Conservation (phyloP, 1,284 basidiomycete species). For the Austropuccinia psidii region DNA sequence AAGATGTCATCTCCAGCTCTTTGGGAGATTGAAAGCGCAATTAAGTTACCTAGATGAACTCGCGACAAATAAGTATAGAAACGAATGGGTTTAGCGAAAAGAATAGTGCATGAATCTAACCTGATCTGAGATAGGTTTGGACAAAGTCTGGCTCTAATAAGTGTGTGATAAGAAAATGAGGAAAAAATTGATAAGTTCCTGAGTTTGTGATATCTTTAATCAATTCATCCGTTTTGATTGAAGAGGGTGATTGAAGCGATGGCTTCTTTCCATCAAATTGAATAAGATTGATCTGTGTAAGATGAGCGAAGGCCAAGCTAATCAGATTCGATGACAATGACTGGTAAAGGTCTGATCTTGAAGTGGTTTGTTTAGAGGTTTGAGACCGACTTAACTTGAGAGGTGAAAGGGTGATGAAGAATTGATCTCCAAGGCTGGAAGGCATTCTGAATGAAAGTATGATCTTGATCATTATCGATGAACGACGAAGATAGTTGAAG, state of each 20-base stretch:
- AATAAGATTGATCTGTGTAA: constrained; percentile 1
- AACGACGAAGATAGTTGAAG: background rate
- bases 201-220: background rate
- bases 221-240: background rate
- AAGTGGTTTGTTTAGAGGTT: background rate
- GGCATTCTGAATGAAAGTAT: background rate
- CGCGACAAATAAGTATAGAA: background rate
- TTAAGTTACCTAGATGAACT: background rate
- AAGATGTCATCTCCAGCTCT: constrained; percentile 12
- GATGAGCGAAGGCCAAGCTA: background rate
- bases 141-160: background rate
- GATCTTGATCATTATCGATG: background rate
- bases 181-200: background rate
- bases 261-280: background rate
- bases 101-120: background rate
- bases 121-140: constrained; percentile 23
- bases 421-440: background rate
- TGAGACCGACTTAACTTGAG: constrained; percentile 12
- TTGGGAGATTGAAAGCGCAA: constrained; percentile 3
- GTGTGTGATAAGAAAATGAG: background rate
- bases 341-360: too few relatives aligned
- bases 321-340: too few relatives aligned
- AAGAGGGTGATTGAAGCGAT: background rate
- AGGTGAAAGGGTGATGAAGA: constrained; percentile 20
- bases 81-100: background rate